Evolutionary conservation across 768 basidiomycete genomes (phyloP).

Genomic region (Xerocomellus intermedius): DNA sequence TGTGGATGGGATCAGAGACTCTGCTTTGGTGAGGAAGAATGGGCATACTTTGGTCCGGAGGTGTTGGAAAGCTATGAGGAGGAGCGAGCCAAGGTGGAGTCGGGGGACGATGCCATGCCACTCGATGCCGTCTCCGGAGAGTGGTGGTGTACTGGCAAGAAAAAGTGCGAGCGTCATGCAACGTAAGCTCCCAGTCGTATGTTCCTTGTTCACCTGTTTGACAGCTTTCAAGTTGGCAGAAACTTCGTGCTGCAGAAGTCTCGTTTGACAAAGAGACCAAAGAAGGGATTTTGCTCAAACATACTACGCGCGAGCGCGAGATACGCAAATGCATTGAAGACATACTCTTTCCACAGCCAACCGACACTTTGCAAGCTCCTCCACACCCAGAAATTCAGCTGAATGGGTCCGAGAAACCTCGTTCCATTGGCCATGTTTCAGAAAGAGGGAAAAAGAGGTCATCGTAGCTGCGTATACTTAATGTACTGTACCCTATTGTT

Average conservation of each 20-base stretch:
- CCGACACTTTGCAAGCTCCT: constrained; percentile 35
- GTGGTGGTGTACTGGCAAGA: constrained; percentile 81
- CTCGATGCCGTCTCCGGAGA: constrained; percentile 41
- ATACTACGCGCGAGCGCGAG: constrained; percentile 75
- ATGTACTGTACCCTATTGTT: constrained; percentile 23
- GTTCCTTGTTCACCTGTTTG: background rate
- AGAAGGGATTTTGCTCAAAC: constrained; percentile 60
- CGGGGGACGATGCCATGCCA: constrained; percentile 39
- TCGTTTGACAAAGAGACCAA: constrained; percentile 74
- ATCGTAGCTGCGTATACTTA: constrained; percentile 32
- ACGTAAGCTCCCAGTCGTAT: constrained; percentile 47
- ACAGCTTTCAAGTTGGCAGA: constrained; percentile 63
- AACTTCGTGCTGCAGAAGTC: constrained; percentile 68
- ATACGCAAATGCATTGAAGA: constrained; percentile 78
- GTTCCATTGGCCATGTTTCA: constrained; percentile 38
- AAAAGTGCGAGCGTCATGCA: constrained; percentile 74
- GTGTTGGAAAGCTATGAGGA: constrained; percentile 72
- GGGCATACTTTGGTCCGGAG: constrained; percentile 61
- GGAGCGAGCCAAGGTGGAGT: constrained; percentile 35
- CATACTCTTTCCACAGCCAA: constrained; percentile 51
- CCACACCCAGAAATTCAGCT: constrained; percentile 36
- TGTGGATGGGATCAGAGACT: constrained; percentile 92
- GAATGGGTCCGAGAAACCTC: constrained; percentile 46
- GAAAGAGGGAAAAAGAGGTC: constrained; percentile 63
- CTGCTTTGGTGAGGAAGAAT: constrained; percentile 80